A percentile compares a stretch with the other conserved stretches of the same genome.
phyloP scores from a whole-genome alignment of 306 rosid species.

The Luffa acutangula region DNA sequence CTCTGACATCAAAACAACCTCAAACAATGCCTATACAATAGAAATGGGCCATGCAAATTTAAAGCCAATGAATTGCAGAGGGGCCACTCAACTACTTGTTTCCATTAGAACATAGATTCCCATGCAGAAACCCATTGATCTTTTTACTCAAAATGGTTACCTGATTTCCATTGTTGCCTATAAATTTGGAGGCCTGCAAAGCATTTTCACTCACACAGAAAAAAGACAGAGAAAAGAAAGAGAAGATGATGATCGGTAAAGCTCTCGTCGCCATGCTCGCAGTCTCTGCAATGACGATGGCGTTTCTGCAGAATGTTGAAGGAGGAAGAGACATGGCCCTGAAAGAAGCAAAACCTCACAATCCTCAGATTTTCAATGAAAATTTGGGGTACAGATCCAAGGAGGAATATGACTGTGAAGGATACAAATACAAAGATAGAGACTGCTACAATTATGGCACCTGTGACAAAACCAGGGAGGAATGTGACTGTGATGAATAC shows the following conservation, averaged over 20 bases:
- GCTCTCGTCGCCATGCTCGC: neutral
- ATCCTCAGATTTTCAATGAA: neutral
- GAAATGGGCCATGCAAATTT: neutral
- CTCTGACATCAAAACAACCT: neutral
- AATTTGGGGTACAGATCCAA: neutral
- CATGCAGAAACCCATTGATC: neutral
- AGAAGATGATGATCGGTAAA: neutral
- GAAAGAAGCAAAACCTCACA: neutral
- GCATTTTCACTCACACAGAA: neutral
- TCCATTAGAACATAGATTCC: slow-evolving; percentile 1
- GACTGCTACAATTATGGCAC: neutral
- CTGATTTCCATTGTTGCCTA: neutral
- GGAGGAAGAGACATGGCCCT: neutral
- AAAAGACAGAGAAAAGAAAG: neutral
- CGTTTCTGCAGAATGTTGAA: neutral
- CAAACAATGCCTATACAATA: neutral
- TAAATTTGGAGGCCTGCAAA: neutral
- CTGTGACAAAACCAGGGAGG: neutral
- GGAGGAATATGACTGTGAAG: neutral
- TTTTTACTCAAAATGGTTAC: neutral
- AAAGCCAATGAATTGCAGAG: neutral
- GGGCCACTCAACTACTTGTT: slow-evolving; percentile 3
- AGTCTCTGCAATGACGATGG: neutral
- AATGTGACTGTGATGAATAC: neutral
- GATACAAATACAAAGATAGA: neutral